A percentile compares a stretch with the other conserved stretches of the same genome.
phyloP scores from a whole-genome alignment of 257 asterid species.

The Plectranthus barbatus region DNA sequence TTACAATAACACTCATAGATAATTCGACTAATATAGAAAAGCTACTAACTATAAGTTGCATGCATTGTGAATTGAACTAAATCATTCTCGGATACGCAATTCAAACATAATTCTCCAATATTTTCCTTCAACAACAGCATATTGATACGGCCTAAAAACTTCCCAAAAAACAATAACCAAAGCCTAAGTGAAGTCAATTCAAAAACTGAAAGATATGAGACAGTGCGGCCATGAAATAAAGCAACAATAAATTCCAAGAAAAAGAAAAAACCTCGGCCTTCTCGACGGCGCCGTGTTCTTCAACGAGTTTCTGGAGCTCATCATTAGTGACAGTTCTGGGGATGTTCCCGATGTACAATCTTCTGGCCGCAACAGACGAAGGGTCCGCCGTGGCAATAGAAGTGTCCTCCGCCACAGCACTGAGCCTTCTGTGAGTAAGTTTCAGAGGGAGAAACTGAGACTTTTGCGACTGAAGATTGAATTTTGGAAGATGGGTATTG shows the following conservation, averaged over 20 bases:
- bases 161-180: neutral
- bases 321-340: slow-evolving; percentile 67
- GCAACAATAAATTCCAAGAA: neutral
- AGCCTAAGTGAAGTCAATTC: neutral
- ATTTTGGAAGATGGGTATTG: slow-evolving; percentile 20
- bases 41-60: neutral
- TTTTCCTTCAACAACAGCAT: neutral
- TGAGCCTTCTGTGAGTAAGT: slow-evolving; percentile 20
- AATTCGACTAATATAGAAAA: neutral
- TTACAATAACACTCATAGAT: neutral
- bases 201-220: neutral
- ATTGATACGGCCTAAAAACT: neutral
- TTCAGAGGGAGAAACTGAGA: slow-evolving; percentile 25
- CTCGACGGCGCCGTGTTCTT: slow-evolving; percentile 75
- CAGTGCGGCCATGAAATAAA: neutral
- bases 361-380: slow-evolving; percentile 48
- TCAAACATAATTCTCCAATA: neutral
- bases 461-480: slow-evolving; percentile 23
- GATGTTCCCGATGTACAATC: slow-evolving; percentile 76
- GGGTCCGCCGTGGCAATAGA: slow-evolving; percentile 55
- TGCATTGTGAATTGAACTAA: neutral
- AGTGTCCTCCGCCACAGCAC: slow-evolving; percentile 53
- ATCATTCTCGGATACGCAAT: neutral
- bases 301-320: slow-evolving; percentile 62
- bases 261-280: slow-evolving; percentile 56